These are phyloP conservation scores for Colletotrichum lindemuthianum DNA, from an alignment of 2,329 filamentous ascomycete species.

Conservation along the genomic window DNA sequence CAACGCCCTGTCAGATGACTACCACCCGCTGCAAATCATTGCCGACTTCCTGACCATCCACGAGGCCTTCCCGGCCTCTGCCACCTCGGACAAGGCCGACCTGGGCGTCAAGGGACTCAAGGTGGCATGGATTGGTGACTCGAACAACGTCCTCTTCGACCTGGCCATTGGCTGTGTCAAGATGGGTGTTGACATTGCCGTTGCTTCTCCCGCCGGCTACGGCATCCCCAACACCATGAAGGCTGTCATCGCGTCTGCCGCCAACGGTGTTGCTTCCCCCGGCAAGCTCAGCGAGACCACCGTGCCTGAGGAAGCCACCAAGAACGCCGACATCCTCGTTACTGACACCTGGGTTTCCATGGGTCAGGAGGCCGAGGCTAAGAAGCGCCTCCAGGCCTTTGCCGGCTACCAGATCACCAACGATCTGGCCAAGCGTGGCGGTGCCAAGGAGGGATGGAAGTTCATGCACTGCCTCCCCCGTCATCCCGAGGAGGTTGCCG, in stretches of 20 bases:
- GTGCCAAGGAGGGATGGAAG: conserved; percentile 89
- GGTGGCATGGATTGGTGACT: conserved; percentile 95
- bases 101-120: conserved; percentile 85
- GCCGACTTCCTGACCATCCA: conserved; percentile 93
- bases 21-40: conserved; percentile 93
- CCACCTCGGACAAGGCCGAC: conserved; percentile 42
- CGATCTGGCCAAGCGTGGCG: conserved; percentile 83
- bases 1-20: conserved; percentile 88
- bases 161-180: conserved; percentile 89
- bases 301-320: conserved; percentile 85
- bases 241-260: conserved; percentile 74
- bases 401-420: conserved; percentile 91
- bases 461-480: conserved; percentile 99
- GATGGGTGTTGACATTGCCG: conserved; percentile 84
- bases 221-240: conserved; percentile 81
- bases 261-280: conserved; percentile 63
- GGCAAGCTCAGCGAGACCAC: conserved; percentile 80
- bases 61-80: conserved; percentile 72
- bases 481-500: conserved; percentile 90
- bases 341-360: conserved; percentile 99
- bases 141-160: conserved; percentile 97
- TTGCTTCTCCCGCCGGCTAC: conserved; percentile 88
- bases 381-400: conserved; percentile 83
- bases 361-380: conserved; percentile 90
- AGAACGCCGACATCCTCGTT: conserved; percentile 87